Percentiles rank a stretch among this genome's conserved stretches.
phyloP scores from a whole-genome alignment of 306 rosid species.

The Argentina anserina region DNA sequence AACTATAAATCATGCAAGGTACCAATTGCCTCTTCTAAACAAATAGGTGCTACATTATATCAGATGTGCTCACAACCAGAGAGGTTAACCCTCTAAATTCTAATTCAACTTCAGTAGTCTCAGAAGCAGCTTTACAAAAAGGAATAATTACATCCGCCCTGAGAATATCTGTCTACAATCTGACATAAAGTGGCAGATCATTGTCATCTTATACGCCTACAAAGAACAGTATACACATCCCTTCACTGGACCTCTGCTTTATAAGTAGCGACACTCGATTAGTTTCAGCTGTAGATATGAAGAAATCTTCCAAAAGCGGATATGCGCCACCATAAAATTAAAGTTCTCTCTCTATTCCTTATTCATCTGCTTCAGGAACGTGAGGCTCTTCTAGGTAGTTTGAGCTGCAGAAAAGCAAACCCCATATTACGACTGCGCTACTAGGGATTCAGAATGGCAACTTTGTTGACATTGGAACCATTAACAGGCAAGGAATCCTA shows the following conservation, averaged over 20 bases:
- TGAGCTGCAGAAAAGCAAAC: constrained; percentile 10
- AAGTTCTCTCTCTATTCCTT: not conserved
- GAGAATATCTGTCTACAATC: not conserved
- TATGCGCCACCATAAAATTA: not conserved
- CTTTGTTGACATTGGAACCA: constrained; percentile 28
- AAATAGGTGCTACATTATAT: not conserved
- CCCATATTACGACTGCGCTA: constrained; percentile 14
- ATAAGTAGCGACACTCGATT: constrained; percentile 17
- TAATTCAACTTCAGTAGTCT: not conserved
- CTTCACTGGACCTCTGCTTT: constrained; percentile 6
- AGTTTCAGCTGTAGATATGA: constrained; percentile 34
- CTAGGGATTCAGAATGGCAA: constrained; percentile 34
- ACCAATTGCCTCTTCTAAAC: not conserved
- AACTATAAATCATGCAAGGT: too few relatives aligned
- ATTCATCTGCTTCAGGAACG: constrained; percentile 2
- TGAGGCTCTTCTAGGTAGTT: constrained; percentile 6
- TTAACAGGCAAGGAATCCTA: constrained; percentile 42
- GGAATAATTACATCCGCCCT: not conserved
- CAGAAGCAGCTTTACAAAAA: not conserved
- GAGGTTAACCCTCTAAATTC: not conserved
- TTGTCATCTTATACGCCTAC: not conserved
- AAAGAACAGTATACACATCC: not conserved
- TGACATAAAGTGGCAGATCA: not conserved
- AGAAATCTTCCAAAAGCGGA: not conserved
- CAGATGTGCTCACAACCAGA: not conserved